Evolutionary conservation across 306 rosid species (phyloP).

Genomic region (Oxytropis ochrocephala): DNA sequence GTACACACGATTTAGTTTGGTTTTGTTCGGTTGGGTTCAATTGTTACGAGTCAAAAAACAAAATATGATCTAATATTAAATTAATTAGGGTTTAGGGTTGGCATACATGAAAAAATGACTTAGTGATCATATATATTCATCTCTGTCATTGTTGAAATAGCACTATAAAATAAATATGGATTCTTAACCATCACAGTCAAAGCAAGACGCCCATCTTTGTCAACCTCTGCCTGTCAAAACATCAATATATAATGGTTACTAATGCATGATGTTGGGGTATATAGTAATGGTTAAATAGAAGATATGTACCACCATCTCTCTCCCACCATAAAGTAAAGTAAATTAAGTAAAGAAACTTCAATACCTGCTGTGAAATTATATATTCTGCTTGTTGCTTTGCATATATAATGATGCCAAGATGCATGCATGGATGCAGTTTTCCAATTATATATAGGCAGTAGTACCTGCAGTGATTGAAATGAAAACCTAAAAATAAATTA

Average conservation of each 20-base stretch:
- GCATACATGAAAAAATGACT: too few species aligned
- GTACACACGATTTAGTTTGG: too few species aligned
- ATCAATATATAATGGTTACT: neutral
- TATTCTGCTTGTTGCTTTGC: conserved; percentile 91
- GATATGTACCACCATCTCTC: too few species aligned
- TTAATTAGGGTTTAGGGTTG: too few species aligned
- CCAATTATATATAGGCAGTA: conserved; percentile 67
- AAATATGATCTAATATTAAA: too few species aligned
- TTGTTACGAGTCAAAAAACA: too few species aligned
- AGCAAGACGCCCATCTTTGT: conserved; percentile 76
- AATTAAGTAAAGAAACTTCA: too few species aligned
- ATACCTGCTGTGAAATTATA: conserved; percentile 83
- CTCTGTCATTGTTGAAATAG: conserved; percentile 72
- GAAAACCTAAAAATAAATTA: conserved; percentile 8
- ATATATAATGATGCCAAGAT: conserved; percentile 72
- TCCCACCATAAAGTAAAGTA: too few species aligned
- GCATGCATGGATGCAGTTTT: conserved; percentile 92
- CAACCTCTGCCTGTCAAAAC: conserved; percentile 61
- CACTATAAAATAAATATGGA: conserved; percentile 78
- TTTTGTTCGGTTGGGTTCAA: too few species aligned
- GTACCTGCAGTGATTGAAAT: conserved; percentile 33
- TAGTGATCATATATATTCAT: conserved; percentile 40
- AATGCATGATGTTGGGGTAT: too few species aligned
- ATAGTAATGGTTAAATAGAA: too few species aligned
- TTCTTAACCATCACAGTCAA: conserved; percentile 83